phyloP scores from a whole-genome alignment of 192 early-diverging fungal species.

The Coemansia sp. region DNA sequence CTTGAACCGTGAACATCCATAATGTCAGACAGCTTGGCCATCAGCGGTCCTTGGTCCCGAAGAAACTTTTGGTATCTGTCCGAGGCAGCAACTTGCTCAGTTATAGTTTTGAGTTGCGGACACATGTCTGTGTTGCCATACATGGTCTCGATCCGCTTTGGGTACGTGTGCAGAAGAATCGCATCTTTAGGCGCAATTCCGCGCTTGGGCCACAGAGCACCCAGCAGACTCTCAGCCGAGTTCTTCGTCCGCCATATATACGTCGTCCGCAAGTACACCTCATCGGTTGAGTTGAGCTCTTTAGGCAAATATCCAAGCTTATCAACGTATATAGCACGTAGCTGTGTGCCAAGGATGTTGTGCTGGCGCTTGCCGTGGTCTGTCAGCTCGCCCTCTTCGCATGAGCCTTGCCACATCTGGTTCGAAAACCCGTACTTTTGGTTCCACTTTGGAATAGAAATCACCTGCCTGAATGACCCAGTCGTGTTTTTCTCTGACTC shows the following conservation, averaged over 20 bases:
- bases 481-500: slow-evolving; percentile 36
- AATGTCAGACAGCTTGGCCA: slow-evolving; percentile 33
- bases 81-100: slow-evolving; percentile 3
- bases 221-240: slow-evolving; percentile 54
- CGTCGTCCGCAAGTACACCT: slow-evolving; percentile 61
- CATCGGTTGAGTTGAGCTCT: slow-evolving; percentile 25
- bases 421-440: slow-evolving; percentile 38
- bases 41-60: slow-evolving; percentile 35
- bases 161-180: slow-evolving; percentile 52
- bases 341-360: slow-evolving; percentile 35
- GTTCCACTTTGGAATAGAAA: slow-evolving; percentile 48
- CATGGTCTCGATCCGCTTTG: slow-evolving; percentile 53
- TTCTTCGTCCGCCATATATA: slow-evolving; percentile 62
- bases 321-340: slow-evolving; percentile 56
- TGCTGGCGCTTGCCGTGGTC: slow-evolving; percentile 60
- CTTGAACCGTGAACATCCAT: slow-evolving; percentile 25
- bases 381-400: slow-evolving; percentile 61
- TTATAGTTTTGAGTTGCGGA: slow-evolving; percentile 20
- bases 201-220: slow-evolving; percentile 49
- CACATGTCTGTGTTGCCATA: slow-evolving; percentile 48
- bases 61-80: slow-evolving; percentile 37
- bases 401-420: slow-evolving; percentile 45
- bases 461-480: slow-evolving; percentile 36
- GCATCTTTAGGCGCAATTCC: slow-evolving; percentile 13
- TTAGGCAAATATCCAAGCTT: slow-evolving; percentile 48